Conservation (phyloP, 371 early-diverging fungal species). For the Syncephalastrum monosporum region DNA sequence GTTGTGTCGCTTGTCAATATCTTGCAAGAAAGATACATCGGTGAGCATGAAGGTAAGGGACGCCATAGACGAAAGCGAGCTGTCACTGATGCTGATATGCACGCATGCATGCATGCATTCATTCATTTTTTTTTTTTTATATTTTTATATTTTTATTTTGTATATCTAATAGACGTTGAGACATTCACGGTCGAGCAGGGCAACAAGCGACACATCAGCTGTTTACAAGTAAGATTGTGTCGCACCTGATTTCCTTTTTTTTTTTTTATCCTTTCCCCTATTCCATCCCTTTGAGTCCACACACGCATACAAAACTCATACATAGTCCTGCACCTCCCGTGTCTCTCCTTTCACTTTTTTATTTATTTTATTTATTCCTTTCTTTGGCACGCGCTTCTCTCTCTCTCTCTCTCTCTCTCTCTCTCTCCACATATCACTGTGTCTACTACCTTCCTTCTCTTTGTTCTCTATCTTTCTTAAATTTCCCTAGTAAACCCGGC, state of each 20-base stretch:
- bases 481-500: neutral
- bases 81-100: neutral
- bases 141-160: too few species aligned
- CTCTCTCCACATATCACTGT: neutral
- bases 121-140: neutral
- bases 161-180: slow-evolving; percentile 25
- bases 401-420: slow-evolving; percentile 3
- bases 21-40: slow-evolving; percentile 35
- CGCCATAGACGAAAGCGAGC: neutral
- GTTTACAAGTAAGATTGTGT: slow-evolving; percentile 40
- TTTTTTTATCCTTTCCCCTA: neutral
- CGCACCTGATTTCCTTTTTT: slow-evolving; percentile 10
- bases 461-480: slow-evolving; percentile 4
- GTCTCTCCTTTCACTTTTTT: too few species aligned
- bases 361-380: too few species aligned
- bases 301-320: too few species aligned
- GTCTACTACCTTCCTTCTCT: slow-evolving; percentile 3
- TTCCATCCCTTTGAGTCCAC: too few species aligned
- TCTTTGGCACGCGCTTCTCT: neutral
- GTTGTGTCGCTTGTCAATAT: slow-evolving; percentile 38
- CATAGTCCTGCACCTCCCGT: too few species aligned
- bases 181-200: slow-evolving; percentile 33
- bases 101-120: neutral
- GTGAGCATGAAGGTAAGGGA: slow-evolving; percentile 37
- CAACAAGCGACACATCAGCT: slow-evolving; percentile 24